A percentile compares a stretch with the other conserved stretches of the same genome.
Evolutionary conservation across 352 stramenopile species (phyloP).

Genomic region (Pythium brassicae): DNA sequence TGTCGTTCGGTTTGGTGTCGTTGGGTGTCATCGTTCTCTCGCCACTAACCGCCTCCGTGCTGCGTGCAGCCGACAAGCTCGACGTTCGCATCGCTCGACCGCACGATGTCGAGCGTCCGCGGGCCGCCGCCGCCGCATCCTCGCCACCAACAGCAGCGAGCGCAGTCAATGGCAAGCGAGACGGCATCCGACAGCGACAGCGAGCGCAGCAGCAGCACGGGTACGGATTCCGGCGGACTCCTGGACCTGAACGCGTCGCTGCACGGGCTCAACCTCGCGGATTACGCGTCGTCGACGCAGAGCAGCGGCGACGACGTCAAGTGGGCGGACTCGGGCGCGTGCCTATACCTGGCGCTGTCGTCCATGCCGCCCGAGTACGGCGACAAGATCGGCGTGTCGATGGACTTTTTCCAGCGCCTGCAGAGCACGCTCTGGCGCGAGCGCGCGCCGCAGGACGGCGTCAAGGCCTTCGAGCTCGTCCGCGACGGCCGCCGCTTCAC

Average conservation of each 20-base stretch:
- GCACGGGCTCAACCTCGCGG: slow-evolving; percentile 21
- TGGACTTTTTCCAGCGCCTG: slow-evolving; percentile 62
- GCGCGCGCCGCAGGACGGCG: slow-evolving; percentile 7
- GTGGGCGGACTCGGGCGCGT: slow-evolving; percentile 15
- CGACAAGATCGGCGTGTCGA: slow-evolving; percentile 52
- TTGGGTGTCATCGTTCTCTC: not conserved
- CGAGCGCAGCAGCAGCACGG: slow-evolving; percentile 13
- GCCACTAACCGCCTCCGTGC: not conserved
- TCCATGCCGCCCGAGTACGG: slow-evolving; percentile 35
- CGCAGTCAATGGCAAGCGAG: slow-evolving; percentile 6
- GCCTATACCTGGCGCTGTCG: slow-evolving; percentile 35
- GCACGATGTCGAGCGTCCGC: slow-evolving; percentile 5
- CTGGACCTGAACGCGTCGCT: slow-evolving; percentile 31
- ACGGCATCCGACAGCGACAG: slow-evolving; percentile 15
- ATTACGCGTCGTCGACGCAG: slow-evolving; percentile 14
- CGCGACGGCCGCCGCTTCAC: slow-evolving; percentile 35
- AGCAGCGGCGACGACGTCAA: slow-evolving; percentile 10
- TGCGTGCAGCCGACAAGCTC: slow-evolving; percentile 8
- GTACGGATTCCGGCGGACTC: slow-evolving; percentile 3
- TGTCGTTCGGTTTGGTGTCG: too few species aligned
- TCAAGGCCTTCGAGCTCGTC: slow-evolving; percentile 40
- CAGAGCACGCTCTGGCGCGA: slow-evolving; percentile 51
- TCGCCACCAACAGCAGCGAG: not conserved
- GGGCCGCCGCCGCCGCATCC: not conserved
- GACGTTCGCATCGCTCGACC: slow-evolving; percentile 8